phyloP scores from a whole-genome alignment of 305 asterid species.

The Fraxinus platypoda region DNA sequence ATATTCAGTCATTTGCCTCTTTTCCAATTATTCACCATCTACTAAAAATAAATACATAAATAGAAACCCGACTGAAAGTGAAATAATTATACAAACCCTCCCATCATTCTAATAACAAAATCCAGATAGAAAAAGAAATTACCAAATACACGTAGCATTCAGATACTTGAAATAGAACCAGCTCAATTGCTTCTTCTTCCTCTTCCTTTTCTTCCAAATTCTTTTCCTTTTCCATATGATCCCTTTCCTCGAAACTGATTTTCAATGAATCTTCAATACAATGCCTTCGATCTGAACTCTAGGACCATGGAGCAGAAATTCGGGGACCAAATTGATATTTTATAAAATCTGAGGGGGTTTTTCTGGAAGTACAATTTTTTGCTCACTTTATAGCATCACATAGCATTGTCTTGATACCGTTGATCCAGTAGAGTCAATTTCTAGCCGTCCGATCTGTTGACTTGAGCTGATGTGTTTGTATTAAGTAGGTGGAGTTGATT shows the following conservation, averaged over 20 bases:
- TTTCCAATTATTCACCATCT: neutral
- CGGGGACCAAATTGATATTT: neutral
- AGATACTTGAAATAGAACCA: slow-evolving; percentile 67
- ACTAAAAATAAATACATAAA: neutral
- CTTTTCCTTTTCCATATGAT: slow-evolving; percentile 52
- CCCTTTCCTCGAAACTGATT: neutral
- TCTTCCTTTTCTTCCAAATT: slow-evolving; percentile 30
- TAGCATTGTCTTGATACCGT: neutral
- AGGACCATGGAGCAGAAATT: neutral
- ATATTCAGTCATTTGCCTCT: neutral
- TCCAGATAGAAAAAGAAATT: slow-evolving; percentile 5
- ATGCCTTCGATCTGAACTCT: slow-evolving; percentile 1
- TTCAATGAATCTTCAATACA: neutral
- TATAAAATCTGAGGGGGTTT: neutral
- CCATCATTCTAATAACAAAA: neutral
- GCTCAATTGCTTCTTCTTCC: slow-evolving; percentile 36
- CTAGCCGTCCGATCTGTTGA: neutral
- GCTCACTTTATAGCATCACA: neutral
- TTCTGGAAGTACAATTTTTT: neutral
- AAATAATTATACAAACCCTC: neutral
- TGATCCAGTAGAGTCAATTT: neutral
- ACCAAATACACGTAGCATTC: slow-evolving; percentile 86
- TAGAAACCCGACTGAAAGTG: neutral
- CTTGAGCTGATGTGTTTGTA: neutral
- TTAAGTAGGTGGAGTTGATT: neutral